Evolutionary conservation across 495 filamentous ascomycete genomes (phyloP).

Genomic region (Penicillium crystallinum): DNA sequence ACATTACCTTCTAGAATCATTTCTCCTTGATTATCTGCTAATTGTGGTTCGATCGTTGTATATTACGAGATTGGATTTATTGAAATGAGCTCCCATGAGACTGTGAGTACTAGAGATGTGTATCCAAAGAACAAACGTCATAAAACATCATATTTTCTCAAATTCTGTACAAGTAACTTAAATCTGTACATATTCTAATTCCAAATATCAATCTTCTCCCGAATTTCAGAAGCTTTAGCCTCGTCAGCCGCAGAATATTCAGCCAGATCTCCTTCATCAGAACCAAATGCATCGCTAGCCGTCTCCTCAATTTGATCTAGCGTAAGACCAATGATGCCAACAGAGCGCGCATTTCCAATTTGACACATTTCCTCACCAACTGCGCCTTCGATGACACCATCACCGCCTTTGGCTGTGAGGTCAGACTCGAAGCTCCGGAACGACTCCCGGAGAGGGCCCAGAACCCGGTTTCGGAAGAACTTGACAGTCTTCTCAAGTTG

Average conservation of each 20-base stretch:
- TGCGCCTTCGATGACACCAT: conserved; percentile 33
- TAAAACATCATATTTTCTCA: neutral
- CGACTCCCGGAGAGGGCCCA: conserved; percentile 29
- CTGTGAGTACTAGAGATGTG: no score
- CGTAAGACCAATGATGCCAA: conserved; percentile 32
- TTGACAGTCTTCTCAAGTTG: conserved; percentile 35
- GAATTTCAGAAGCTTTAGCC: conserved; percentile 24
- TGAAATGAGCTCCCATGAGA: no score
- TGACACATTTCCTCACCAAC: conserved; percentile 39
- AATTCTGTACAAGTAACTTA: neutral
- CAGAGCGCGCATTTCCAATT: conserved; percentile 35
- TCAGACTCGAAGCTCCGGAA: conserved; percentile 35
- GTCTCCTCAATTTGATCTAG: conserved; percentile 38
- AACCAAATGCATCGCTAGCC: conserved; percentile 30
- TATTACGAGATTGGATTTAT: no score
- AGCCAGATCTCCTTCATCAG: conserved; percentile 27
- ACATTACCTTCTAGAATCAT: neutral
- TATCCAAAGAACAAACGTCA: no score
- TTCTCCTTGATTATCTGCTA: no score
- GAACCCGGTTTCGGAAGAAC: conserved; percentile 37
- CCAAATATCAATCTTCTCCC: conserved; percentile 22
- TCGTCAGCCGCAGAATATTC: conserved; percentile 30
- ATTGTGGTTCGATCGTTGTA: no score
- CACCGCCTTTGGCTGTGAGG: conserved; percentile 33
- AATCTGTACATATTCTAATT: conserved; percentile 1